These are phyloP conservation scores for Salix purpurea DNA, from an alignment of 345 rosid genomes.

Conservation along the genomic window DNA sequence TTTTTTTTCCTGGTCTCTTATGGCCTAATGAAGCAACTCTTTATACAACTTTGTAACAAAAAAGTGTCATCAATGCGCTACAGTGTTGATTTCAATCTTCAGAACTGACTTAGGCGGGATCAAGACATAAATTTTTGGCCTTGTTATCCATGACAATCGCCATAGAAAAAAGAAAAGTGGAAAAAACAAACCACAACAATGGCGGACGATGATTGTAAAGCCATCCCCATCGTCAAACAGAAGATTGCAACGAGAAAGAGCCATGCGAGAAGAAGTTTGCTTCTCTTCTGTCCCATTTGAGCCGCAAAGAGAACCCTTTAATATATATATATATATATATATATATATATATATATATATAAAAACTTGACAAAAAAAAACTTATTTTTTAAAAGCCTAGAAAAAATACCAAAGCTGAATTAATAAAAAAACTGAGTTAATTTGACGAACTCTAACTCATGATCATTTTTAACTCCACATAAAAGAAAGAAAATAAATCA, in stretches of 20 bases:
- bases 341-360: no score
- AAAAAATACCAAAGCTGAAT: no score
- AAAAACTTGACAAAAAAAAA: no score
- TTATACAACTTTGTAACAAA: no score
- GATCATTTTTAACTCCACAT: no score
- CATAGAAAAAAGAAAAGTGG: not conserved
- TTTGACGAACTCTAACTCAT: no score
- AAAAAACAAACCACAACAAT: not conserved
- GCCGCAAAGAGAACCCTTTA: not conserved
- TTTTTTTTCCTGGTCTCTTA: no score
- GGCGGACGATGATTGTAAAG: not conserved
- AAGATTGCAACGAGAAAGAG: not conserved
- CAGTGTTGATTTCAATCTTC: not conserved
- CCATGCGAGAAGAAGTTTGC: not conserved
- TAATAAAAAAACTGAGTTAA: no score
- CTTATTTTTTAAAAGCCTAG: no score
- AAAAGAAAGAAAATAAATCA: no score
- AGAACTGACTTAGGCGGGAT: not conserved
- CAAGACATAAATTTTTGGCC: not conserved
- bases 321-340: no score
- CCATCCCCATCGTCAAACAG: not conserved
- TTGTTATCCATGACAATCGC: not conserved
- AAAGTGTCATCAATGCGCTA: not conserved
- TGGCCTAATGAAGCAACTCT: no score
- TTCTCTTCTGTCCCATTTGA: not conserved